These are phyloP conservation scores for Heteromeles arbutifolia DNA, from an alignment of 306 rosid species.

Conservation along the genomic window DNA sequence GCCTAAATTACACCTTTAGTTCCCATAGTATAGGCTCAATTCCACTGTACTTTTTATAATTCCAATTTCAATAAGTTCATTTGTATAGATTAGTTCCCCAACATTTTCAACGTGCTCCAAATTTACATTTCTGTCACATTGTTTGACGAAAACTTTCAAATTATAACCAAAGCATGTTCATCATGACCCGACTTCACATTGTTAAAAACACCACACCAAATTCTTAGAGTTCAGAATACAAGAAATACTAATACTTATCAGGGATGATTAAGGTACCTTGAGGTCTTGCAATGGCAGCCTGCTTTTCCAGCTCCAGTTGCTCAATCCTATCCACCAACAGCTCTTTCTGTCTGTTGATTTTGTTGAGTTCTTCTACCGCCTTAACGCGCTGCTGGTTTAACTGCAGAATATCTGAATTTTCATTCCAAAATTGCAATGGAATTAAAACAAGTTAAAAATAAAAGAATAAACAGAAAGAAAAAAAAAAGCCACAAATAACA, in stretches of 20 bases:
- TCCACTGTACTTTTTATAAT: not conserved
- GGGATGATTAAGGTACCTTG: constrained; percentile 6
- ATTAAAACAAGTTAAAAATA: not conserved
- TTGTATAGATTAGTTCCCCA: not conserved
- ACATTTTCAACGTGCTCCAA: not conserved
- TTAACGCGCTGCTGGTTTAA: constrained; percentile 54
- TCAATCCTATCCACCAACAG: constrained; percentile 40
- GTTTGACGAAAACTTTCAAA: not conserved
- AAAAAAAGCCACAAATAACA: not conserved
- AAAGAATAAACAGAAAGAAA: too few species aligned
- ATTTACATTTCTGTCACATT: not conserved
- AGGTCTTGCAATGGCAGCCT: constrained; percentile 41
- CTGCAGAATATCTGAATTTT: constrained; percentile 51
- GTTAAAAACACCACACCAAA: not conserved
- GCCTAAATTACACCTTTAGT: not conserved
- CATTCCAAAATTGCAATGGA: not conserved
- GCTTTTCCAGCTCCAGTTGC: constrained; percentile 54
- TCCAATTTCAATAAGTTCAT: not conserved
- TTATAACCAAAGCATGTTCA: not conserved
- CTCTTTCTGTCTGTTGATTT: constrained; percentile 43
- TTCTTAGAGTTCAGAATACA: constrained; percentile 7
- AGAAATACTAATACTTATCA: not conserved
- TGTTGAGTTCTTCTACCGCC: constrained; percentile 60
- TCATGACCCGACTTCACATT: not conserved
- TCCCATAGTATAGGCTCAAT: not conserved